Evolutionary conservation across 148 eudicot species (phyloP), one percentile per base, ranked within the genome.

Genomic region (Persicaria tinctoria): DNA sequence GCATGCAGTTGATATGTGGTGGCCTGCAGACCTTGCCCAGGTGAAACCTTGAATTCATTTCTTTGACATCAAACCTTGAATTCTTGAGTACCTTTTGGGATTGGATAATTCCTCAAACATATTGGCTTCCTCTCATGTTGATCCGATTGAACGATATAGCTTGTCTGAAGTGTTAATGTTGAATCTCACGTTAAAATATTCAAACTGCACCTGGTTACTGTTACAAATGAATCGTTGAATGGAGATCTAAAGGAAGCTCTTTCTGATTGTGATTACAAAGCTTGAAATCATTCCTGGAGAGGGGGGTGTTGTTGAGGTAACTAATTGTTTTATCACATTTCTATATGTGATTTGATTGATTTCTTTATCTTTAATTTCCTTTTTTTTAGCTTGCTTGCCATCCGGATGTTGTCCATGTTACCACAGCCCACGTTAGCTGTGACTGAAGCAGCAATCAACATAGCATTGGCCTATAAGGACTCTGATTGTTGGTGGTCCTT

Each of bases 201-300:
- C 74, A 92, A 78, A 80, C 99, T 97, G 13, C 84, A 96, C 73
- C 82, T 96, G 76, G 99, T 96, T 55, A 81, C 99, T 23, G 82
- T 96, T 32, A 84, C 86, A 75, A 83, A 89, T 62, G 99, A 90
- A 81, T 88, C 94, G n/a, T n/a, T n/a, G n/a, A n/a, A n/a, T 83
- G 84, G 54, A 76, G 99, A 92, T 82, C 99, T 96, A 62, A 87
- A 76, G 81, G 99, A 90, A 77, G 99, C 99, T 87, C 85, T 96
- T 76, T 86, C 89, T 60, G 97, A 85, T 84, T 77, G 81, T 62
- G 95, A 92, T 27, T 68, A 90, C 88, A n/a, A 92, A 85, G 78
- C 99, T 97, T 32, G 97, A 90, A 83, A 96, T 96, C 70, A 90
- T 96, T 81, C 94, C 99, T n/a, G n/a, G n/a, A n/a, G n/a, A n/a